Evolutionary conservation across 202 grass and related monocot genomes (phyloP).

Genomic region (Zoysia matrella): DNA sequence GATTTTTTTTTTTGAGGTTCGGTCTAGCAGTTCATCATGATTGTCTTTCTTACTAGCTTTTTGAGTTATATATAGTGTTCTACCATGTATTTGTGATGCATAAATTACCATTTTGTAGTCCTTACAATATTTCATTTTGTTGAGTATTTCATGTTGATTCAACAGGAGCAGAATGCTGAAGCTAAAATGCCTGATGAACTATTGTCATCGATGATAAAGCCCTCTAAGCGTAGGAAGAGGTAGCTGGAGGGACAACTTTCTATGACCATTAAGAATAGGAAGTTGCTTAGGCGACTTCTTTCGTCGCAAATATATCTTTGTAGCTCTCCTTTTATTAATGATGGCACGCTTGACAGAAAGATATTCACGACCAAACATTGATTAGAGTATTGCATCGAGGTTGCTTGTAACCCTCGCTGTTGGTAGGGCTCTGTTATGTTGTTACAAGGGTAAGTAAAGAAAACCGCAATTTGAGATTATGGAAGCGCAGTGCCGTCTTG

Average conservation of each 20-base stretch:
- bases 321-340: background rate
- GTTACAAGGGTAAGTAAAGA: background rate
- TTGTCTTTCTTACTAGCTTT: background rate
- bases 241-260: conserved; percentile 28
- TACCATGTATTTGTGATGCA: background rate
- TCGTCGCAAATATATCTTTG: background rate
- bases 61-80: background rate
- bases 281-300: background rate
- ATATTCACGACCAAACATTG: too few relatives aligned
- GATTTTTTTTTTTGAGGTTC: background rate
- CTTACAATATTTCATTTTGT: background rate
- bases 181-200: conserved; percentile 61
- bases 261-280: background rate
- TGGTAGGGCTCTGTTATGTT: background rate
- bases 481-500: too few relatives aligned
- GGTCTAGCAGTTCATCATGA: too few relatives aligned
- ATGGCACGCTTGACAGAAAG: too few relatives aligned
- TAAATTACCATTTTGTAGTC: background rate
- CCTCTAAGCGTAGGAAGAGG: conserved; percentile 70
- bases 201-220: conserved; percentile 26
- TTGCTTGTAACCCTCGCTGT: background rate
- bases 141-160: background rate
- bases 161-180: conserved; percentile 64
- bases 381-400: too few relatives aligned
- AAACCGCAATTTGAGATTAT: too few relatives aligned